Percentiles rank a stretch among this genome's conserved stretches.
phyloP scores from a whole-genome alignment of 106 monocot species.

The Posidonia australis region DNA sequence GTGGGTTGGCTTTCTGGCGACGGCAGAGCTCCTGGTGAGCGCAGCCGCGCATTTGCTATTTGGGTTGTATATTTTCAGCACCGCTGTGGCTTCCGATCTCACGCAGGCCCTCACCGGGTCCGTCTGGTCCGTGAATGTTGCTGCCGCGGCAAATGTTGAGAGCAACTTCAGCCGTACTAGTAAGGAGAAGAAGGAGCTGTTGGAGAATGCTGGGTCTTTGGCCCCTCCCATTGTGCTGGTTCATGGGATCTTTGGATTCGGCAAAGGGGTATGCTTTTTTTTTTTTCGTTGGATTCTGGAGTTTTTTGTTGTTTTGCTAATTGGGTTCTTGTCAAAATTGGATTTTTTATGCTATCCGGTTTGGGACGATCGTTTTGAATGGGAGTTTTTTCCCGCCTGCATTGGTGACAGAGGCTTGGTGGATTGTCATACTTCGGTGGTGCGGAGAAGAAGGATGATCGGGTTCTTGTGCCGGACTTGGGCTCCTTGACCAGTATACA shows the following conservation, averaged over 20 bases:
- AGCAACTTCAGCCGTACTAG: background rate
- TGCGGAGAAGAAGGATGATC: conserved; percentile 91
- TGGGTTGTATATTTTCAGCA: conserved; percentile 82
- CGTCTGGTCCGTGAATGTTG: background rate
- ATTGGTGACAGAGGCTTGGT: conserved; percentile 61
- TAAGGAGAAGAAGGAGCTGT: background rate
- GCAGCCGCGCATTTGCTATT: conserved; percentile 49
- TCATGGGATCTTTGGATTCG: conserved; percentile 94
- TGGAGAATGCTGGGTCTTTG: conserved; percentile 2
- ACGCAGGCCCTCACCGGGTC: conserved; percentile 29
- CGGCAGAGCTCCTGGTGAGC: conserved; percentile 61
- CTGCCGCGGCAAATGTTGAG: background rate
- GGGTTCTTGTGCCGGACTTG: conserved; percentile 84
- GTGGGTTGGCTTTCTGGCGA: conserved; percentile 22
- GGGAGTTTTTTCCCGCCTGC: background rate
- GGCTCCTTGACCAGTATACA: conserved; percentile 89
- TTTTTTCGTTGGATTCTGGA: background rate
- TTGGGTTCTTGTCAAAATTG: background rate
- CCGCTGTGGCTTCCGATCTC: conserved; percentile 69
- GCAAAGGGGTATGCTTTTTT: conserved; percentile 60
- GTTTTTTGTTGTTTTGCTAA: background rate
- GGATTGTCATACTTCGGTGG: conserved; percentile 86
- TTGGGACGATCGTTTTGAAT: background rate
- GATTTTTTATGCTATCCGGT: too few species aligned
- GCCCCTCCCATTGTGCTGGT: conserved; percentile 79